phyloP scores from a whole-genome alignment of 2,329 filamentous ascomycete genomes.

The Cordyceps cicadae region DNA sequence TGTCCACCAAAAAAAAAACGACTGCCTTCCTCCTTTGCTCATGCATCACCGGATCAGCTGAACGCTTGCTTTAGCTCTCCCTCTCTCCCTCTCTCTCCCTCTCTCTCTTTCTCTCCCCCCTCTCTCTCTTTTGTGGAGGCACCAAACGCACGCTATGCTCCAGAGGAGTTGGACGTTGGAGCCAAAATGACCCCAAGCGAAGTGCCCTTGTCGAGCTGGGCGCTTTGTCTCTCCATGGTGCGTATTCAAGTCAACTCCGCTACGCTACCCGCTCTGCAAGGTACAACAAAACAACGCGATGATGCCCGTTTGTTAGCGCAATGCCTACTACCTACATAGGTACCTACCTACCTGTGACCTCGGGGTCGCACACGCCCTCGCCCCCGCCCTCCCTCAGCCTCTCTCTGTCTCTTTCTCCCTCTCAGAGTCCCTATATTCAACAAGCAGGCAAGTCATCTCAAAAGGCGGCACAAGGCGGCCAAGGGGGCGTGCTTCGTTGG shows the following conservation, averaged over 20 bases:
- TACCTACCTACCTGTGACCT: background rate
- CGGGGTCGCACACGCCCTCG: background rate
- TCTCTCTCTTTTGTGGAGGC: slow-evolving; percentile 7
- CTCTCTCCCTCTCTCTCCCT: background rate
- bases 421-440: background rate
- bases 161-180: no score
- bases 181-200: background rate
- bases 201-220: slow-evolving; percentile 7
- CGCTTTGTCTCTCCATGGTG: background rate
- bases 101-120: background rate
- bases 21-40: background rate
- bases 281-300: background rate
- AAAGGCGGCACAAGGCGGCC: background rate
- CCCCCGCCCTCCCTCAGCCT: background rate
- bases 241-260: background rate
- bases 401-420: background rate
- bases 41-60: slow-evolving; percentile 10
- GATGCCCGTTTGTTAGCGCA: slow-evolving; percentile 1
- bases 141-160: background rate
- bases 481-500: background rate
- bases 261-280: slow-evolving; percentile 10
- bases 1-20: background rate
- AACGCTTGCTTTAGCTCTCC: background rate
- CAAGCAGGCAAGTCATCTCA: background rate
- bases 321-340: no score